These are phyloP conservation scores for Aureobasidium leucospermi DNA, from an alignment of 2,329 filamentous ascomycete genomes.

Conservation along the genomic window DNA sequence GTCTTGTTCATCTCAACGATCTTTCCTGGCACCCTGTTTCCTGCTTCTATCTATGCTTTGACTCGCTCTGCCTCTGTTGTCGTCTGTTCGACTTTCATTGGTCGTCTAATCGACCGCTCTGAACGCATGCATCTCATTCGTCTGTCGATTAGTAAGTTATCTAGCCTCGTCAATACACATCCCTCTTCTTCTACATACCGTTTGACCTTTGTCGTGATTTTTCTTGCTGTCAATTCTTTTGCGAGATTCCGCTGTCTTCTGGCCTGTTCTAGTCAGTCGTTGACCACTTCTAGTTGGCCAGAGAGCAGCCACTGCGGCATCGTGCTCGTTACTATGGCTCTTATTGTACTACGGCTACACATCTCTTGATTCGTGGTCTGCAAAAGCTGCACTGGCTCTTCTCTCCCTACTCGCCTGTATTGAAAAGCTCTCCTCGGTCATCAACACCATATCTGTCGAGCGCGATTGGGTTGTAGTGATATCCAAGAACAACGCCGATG, in stretches of 20 bases:
- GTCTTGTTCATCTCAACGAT: slow-evolving; percentile 41
- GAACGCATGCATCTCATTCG: slow-evolving; percentile 34
- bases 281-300: slow-evolving; percentile 24
- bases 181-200: background rate
- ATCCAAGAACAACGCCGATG: slow-evolving; percentile 33
- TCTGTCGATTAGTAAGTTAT: slow-evolving; percentile 27
- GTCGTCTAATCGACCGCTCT: slow-evolving; percentile 50
- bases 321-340: slow-evolving; percentile 10
- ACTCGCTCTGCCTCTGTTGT: slow-evolving; percentile 52
- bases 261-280: background rate
- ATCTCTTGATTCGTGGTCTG: slow-evolving; percentile 10
- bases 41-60: slow-evolving; percentile 62
- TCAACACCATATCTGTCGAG: slow-evolving; percentile 63
- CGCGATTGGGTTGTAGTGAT: slow-evolving; percentile 60
- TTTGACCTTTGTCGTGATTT: background rate
- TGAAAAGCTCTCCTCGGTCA: slow-evolving; percentile 59
- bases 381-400: slow-evolving; percentile 23
- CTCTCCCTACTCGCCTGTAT: slow-evolving; percentile 54
- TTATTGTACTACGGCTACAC: slow-evolving; percentile 10
- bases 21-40: slow-evolving; percentile 51
- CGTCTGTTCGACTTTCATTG: slow-evolving; percentile 52
- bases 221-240: background rate
- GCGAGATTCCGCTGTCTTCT: background rate
- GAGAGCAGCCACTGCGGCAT: slow-evolving; percentile 23
- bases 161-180: background rate